Evolutionary conservation across 2,329 filamentous ascomycete genomes (phyloP), one percentile per base, ranked within the genome.

Genomic region (Pyricularia sp.): DNA sequence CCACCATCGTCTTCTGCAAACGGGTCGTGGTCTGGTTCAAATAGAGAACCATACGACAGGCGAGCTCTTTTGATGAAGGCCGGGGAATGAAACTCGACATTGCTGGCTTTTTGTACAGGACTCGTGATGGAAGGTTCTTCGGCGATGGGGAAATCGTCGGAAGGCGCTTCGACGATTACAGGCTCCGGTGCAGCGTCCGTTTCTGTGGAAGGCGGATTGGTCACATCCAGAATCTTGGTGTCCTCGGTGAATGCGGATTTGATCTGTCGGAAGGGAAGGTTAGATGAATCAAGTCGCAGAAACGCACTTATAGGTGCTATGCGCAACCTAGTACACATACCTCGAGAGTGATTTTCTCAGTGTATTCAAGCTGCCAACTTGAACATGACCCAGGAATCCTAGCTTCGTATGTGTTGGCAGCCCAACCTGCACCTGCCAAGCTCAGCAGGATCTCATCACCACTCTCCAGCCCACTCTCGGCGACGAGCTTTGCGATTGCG

Each of bases 21-120:
- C 3, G 86, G 83, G 70, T 92, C 87, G 67, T 85, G 82, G 1
- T 81, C 81, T 4, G 81, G 81, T 68, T 89, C 84, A 63, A 88
- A 84, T 0, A 88, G 75, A 0, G 85, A 84, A 1, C 87, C 87
- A 65, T 88, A 88, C 0, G 89, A 92, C 4, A 88, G 77, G 65
- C 88, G 81, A 16, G 84, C 82, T 64, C 88, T 82, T 73, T 89
- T 93, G 24, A 91, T 76, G 69, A 96, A 96, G 0, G 90, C 90
- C 0, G 92, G 92, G 2, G 91, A 96, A 4, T 84, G 79, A 77
- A 86, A 94, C 69, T 88, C 83, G 22, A 79, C 76, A 60, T 77
- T 70, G 9, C 78, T 78, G 60, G 77, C 69, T 2, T 71, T 71
- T 30, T 62, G 57, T 28, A 65, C 33, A 12, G 49, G 49, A 26